Evolutionary conservation across 805 yeast species (phyloP).

Genomic region (Clavispora phyllophila): DNA sequence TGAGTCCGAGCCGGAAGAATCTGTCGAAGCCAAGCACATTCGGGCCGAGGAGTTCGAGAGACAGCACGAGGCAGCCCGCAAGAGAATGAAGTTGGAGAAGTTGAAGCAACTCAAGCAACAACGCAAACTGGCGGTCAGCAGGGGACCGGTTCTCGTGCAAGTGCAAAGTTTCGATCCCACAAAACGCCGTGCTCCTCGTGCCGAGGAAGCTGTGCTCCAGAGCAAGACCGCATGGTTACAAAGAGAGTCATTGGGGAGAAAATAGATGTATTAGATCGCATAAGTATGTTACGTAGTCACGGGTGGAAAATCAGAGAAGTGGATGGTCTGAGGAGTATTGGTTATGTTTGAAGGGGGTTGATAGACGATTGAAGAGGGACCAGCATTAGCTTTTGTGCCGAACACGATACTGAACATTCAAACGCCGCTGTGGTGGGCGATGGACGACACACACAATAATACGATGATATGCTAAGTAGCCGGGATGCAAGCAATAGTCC

Average conservation of each 20-base stretch:
- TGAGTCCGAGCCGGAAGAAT: slow-evolving; percentile 16
- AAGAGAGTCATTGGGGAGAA: slow-evolving; percentile 33
- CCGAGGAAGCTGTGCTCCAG: slow-evolving; percentile 28
- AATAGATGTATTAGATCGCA: slow-evolving; percentile 11
- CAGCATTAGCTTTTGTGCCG: no score
- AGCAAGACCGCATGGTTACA: slow-evolving; percentile 36
- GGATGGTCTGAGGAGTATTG: no score
- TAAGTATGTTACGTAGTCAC: background rate
- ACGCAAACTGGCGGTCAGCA: slow-evolving; percentile 24
- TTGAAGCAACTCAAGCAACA: slow-evolving; percentile 22
- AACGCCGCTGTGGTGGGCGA: no score
- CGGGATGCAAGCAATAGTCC: no score
- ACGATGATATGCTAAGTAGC: no score
- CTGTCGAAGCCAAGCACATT: slow-evolving; percentile 21
- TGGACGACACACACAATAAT: no score
- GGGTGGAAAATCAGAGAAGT: no score
- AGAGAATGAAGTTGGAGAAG: slow-evolving; percentile 29
- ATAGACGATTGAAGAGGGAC: no score
- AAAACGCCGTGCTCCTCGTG: slow-evolving; percentile 29
- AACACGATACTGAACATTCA: no score
- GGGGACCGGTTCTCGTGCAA: slow-evolving; percentile 39
- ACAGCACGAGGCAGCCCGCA: slow-evolving; percentile 24
- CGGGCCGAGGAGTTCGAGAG: slow-evolving; percentile 30
- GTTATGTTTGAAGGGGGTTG: no score
- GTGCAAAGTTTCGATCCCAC: slow-evolving; percentile 22